Percentiles rank a stretch among this genome's conserved stretches.
These are phyloP conservation scores for Aspergillus pseudoviridinutans DNA, from an alignment of 2,329 filamentous ascomycete genomes.

Conservation along the genomic window DNA sequence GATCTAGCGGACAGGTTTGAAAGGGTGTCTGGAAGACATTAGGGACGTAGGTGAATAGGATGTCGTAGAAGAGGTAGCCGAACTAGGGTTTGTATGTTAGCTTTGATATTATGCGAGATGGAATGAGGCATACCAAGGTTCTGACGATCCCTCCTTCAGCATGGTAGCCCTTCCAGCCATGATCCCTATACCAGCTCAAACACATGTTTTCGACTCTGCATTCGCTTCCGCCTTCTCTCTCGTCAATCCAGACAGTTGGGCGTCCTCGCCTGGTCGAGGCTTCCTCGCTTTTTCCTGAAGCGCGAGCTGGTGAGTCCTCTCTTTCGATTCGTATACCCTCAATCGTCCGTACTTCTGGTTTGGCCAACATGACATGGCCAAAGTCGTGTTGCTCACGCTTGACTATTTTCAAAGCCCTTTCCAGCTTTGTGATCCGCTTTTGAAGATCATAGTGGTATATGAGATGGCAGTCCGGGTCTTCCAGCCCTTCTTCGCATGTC, in stretches of 20 bases:
- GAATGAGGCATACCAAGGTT: conserved; percentile 56
- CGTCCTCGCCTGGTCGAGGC: conserved; percentile 28
- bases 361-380: conserved; percentile 72
- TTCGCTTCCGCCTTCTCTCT: conserved; percentile 62
- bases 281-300: conserved; percentile 11
- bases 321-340: conserved; percentile 74
- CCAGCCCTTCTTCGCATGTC: conserved; percentile 82
- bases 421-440: conserved; percentile 87
- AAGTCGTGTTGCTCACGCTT: conserved; percentile 91
- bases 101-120: neutral
- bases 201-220: conserved; percentile 95
- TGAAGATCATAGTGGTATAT: conserved; percentile 94
- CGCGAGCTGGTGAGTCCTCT: conserved; percentile 40
- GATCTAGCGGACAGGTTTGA: conserved; percentile 87
- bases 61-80: conserved; percentile 86
- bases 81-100: conserved; percentile 42
- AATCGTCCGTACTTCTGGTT: conserved; percentile 70
- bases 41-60: conserved; percentile 87
- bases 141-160: conserved; percentile 85
- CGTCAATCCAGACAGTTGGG: conserved; percentile 83
- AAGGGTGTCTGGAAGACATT: conserved; percentile 97
- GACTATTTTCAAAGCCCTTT: conserved; percentile 76
- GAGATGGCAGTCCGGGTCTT: conserved; percentile 84
- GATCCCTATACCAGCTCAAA: conserved; percentile 73
- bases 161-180: conserved; percentile 94